Evolutionary conservation across 352 stramenopile species (phyloP), one percentile per base, ranked within the genome.

Genomic region (Globisporangium uncinulatum): DNA sequence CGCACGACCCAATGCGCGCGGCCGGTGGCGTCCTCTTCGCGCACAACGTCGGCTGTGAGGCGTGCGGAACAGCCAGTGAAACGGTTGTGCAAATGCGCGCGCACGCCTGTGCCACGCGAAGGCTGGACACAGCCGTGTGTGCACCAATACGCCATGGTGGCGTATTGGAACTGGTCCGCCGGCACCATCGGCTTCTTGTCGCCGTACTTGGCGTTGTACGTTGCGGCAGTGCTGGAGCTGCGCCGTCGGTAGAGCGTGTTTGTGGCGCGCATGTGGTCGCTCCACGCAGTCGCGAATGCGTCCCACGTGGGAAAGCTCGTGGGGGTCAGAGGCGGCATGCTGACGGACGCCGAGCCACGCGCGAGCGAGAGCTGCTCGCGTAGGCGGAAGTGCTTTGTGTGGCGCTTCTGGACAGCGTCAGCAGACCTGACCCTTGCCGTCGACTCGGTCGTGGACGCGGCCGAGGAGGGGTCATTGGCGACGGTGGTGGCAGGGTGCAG

Each of bases 101-200:
- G 79, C n/a, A 92, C 78, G 13, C 82, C 82, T 15, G 82, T 84
- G 44, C 82, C 69, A 3, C 82, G 68, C 9, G 82, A 89, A 6
- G 75, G 78, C 63, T 92, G 82, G 56, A 90, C 87, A 49, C 82
- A 92, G 46, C 82, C 82, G 48, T 92, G 82, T 0, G 82, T 92
- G 62, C 82, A 92, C 82, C 79, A 92, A 63, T 92, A 92, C 41
- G 79, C 70, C 79, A 92, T 92, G 13, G 79, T 92, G 24, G 82
- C 82, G 57, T 89, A 92, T 65, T 79, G 80, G 54, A 92, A 92
- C 47, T 68, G 57, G 34, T 89, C 77, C 1, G 82, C 77, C 56
- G 82, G 79, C 56, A 92, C 76, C 1, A 69, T 73, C 42, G 71
- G 76, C 57, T 82, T 90, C 56, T 88, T 87, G 60, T 79, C 87